Evolutionary conservation across 768 basidiomycete genomes (phyloP).

Genomic region (Psilocybe azurescens): DNA sequence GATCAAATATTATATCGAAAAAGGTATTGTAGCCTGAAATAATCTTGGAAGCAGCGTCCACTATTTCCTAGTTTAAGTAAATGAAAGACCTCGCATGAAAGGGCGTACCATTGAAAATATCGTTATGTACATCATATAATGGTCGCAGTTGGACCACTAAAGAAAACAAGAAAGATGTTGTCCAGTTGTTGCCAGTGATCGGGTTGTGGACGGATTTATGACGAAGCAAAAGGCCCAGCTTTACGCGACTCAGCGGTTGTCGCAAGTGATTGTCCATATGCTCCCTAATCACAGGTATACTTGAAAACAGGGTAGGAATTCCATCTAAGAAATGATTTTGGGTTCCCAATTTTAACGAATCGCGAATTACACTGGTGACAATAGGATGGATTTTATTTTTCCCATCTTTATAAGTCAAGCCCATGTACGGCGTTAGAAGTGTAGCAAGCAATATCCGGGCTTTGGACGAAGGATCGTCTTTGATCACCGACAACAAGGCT

Average conservation of each 20-base stretch:
- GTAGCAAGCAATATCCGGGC: slow-evolving; percentile 82
- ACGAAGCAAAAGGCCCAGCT: slow-evolving; percentile 70
- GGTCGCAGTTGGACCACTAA: slow-evolving; percentile 72
- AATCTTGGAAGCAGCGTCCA: slow-evolving; percentile 46
- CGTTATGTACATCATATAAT: slow-evolving; percentile 47
- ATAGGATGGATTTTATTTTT: slow-evolving; percentile 67
- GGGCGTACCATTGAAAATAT: slow-evolving; percentile 50
- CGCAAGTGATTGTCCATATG: slow-evolving; percentile 8
- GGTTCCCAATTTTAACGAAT: slow-evolving; percentile 83
- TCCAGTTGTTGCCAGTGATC: slow-evolving; percentile 69
- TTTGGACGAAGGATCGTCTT: slow-evolving; percentile 42
- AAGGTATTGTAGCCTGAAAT: slow-evolving; percentile 73
- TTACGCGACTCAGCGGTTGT: slow-evolving; percentile 15
- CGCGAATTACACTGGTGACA: slow-evolving; percentile 75
- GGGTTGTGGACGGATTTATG: slow-evolving; percentile 69
- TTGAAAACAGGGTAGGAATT: slow-evolving; percentile 68
- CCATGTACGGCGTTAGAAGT: slow-evolving; percentile 73
- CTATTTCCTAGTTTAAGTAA: slow-evolving; percentile 32
- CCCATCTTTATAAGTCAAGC: slow-evolving; percentile 60
- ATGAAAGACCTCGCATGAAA: neutral
- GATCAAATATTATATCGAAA: slow-evolving; percentile 58
- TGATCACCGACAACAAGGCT: slow-evolving; percentile 43
- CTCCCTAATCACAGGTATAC: slow-evolving; percentile 43
- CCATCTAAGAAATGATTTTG: slow-evolving; percentile 82
- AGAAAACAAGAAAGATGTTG: slow-evolving; percentile 74